Percentiles rank a stretch among this genome's conserved stretches.
Conservation (phyloP, 768 basidiomycete genomes). For the Pulveroboletus sp. region DNA sequence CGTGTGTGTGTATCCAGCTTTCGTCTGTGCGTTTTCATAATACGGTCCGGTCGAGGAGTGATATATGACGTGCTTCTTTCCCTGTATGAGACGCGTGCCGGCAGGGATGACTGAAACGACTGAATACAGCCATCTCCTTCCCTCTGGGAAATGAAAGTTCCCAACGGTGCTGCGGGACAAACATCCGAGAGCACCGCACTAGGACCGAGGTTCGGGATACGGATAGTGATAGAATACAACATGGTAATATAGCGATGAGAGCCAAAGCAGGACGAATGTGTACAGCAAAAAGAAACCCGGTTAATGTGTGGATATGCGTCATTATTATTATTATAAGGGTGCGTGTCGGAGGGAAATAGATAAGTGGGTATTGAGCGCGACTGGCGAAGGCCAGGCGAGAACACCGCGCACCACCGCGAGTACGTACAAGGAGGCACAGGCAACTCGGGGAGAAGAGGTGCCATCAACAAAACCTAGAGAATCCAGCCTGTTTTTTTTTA, state of each 20-base stretch:
- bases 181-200: not conserved
- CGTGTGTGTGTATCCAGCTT: not conserved
- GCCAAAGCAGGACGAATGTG: slow-evolving; percentile 7
- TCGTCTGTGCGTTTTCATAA: slow-evolving; percentile 7
- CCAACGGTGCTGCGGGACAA: slow-evolving; percentile 3
- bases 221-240: slow-evolving; percentile 21
- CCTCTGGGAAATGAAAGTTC: slow-evolving; percentile 11
- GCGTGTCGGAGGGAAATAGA: slow-evolving; percentile 15
- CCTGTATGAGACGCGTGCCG: slow-evolving; percentile 5
- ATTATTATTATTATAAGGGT: slow-evolving; percentile 14
- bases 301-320: slow-evolving; percentile 18
- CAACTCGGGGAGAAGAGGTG: slow-evolving; percentile 11
- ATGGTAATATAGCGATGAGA: slow-evolving; percentile 17
- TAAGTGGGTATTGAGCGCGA: slow-evolving; percentile 8
- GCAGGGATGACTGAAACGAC: slow-evolving; percentile 7
- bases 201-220: not conserved
- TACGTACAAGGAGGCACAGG: slow-evolving; percentile 23
- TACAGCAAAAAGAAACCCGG: slow-evolving; percentile 5
- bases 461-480: slow-evolving; percentile 19
- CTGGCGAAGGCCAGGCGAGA: not conserved
- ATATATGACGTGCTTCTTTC: slow-evolving; percentile 1
- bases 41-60: slow-evolving; percentile 2
- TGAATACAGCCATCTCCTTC: not conserved
- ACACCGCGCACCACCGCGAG: slow-evolving; percentile 19
- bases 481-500: slow-evolving; percentile 28